Conservation (phyloP, 1,284 basidiomycete genomes). For the Tilletia caries region DNA sequence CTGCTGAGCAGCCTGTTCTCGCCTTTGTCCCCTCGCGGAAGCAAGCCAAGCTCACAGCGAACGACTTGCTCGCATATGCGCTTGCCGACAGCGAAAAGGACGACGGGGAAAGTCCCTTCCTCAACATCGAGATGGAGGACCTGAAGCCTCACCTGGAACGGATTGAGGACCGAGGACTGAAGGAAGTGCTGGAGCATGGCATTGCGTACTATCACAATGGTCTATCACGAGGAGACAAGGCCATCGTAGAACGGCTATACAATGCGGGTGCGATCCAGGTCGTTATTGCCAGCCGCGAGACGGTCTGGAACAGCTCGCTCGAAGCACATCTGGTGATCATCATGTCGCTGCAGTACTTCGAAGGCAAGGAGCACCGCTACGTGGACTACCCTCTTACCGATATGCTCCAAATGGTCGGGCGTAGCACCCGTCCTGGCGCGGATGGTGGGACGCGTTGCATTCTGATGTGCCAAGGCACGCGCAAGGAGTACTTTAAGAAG, state of each 20-base stretch:
- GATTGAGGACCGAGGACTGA: slow-evolving; percentile 72
- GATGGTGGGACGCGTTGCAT: slow-evolving; percentile 74
- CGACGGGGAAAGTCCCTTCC: slow-evolving; percentile 67
- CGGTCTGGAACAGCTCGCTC: slow-evolving; percentile 89
- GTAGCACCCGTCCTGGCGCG: slow-evolving; percentile 75
- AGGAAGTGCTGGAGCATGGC: slow-evolving; percentile 80
- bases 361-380: slow-evolving; percentile 68
- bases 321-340: slow-evolving; percentile 95
- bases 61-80: slow-evolving; percentile 85
- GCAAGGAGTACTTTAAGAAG: slow-evolving; percentile 96
- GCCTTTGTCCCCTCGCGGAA: slow-evolving; percentile 89
- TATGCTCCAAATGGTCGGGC: slow-evolving; percentile 97
- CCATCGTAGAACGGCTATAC: slow-evolving; percentile 89
- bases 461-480: slow-evolving; percentile 91
- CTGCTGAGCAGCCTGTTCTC: slow-evolving; percentile 76
- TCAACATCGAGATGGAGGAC: slow-evolving; percentile 81
- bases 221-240: slow-evolving; percentile 81
- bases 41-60: slow-evolving; percentile 87
- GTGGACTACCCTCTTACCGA: slow-evolving; percentile 97
- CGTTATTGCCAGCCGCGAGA: slow-evolving; percentile 89
- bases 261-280: slow-evolving; percentile 91
- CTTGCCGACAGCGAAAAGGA: slow-evolving; percentile 72
- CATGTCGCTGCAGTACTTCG: slow-evolving; percentile 94
- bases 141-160: slow-evolving; percentile 84
- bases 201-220: slow-evolving; percentile 96